These are phyloP conservation scores for Digitaria exilis DNA, from an alignment of 202 grass and related monocot species.

Conservation along the genomic window DNA sequence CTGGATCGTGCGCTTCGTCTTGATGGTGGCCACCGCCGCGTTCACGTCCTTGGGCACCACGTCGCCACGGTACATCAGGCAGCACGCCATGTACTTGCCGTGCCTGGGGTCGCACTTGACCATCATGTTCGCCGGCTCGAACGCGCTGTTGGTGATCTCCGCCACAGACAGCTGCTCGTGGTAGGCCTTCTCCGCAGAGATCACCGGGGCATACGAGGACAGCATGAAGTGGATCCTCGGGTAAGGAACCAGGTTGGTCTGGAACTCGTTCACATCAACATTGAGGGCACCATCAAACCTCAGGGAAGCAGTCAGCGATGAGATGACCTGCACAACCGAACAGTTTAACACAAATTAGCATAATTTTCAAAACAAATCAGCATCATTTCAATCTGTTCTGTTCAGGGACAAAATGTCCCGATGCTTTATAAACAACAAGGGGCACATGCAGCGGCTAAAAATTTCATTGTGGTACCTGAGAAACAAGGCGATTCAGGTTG, in stretches of 20 bases:
- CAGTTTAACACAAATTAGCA: background rate
- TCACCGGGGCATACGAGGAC: slow-evolving; percentile 75
- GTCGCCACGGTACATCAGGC: slow-evolving; percentile 83
- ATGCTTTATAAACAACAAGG: background rate
- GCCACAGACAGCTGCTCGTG: slow-evolving; percentile 80
- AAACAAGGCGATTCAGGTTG: slow-evolving; percentile 82
- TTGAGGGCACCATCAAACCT: slow-evolving; percentile 85
- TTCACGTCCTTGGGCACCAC: slow-evolving; percentile 89
- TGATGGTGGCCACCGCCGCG: slow-evolving; percentile 68
- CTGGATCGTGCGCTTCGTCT: slow-evolving; percentile 87
- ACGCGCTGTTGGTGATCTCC: slow-evolving; percentile 83
- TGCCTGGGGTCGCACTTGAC: slow-evolving; percentile 76
- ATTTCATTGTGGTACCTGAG: slow-evolving; percentile 35
- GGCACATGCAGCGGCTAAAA: background rate
- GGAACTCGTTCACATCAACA: slow-evolving; percentile 82
- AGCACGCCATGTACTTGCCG: slow-evolving; percentile 85
- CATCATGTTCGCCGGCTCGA: slow-evolving; percentile 85
- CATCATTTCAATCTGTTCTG: background rate
- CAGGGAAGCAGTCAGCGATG: slow-evolving; percentile 77
- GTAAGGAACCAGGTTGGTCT: slow-evolving; percentile 87
- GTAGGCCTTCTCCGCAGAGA: slow-evolving; percentile 68
- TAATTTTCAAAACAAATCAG: background rate
- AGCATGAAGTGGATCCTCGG: slow-evolving; percentile 87
- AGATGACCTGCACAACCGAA: slow-evolving; percentile 56
- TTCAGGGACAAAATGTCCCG: background rate